These are phyloP conservation scores for Hanseniaspora gamundiae DNA, from an alignment of 1,139 yeast genomes.

Conservation along the genomic window DNA sequence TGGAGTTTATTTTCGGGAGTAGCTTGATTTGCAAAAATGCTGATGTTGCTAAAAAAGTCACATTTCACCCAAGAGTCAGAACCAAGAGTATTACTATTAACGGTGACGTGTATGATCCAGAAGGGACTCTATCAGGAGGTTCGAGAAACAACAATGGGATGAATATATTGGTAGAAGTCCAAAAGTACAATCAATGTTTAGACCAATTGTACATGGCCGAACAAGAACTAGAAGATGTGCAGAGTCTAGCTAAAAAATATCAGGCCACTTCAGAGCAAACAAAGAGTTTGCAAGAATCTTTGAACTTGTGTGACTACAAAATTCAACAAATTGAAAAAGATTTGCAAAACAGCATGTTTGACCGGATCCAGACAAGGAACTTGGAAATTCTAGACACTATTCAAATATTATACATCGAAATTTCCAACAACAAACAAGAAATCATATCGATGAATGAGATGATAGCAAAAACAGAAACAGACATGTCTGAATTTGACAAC, in stretches of 20 bases:
- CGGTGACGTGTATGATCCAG: conserved; percentile 93
- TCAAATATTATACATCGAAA: conserved; percentile 29
- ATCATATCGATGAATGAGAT: conserved; percentile 29
- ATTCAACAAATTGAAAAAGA: conserved; percentile 49
- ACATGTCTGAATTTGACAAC: conserved; percentile 67
- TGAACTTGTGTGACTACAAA: conserved; percentile 59
- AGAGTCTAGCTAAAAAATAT: conserved; percentile 34
- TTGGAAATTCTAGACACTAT: conserved; percentile 41
- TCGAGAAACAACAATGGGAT: conserved; percentile 44
- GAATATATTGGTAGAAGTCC: conserved; percentile 54
- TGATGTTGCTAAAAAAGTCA: conserved; percentile 73
- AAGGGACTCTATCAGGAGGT: conserved; percentile 95
- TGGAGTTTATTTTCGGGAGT: conserved; percentile 85
- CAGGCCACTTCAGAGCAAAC: conserved; percentile 40
- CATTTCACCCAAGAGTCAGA: conserved; percentile 73
- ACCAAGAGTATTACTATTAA: conserved; percentile 84
- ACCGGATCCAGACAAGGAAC: conserved; percentile 36
- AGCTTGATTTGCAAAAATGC: conserved; percentile 81
- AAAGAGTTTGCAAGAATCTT: conserved; percentile 47
- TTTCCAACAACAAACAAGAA: conserved; percentile 27
- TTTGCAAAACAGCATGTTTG: conserved; percentile 47
- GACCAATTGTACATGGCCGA: conserved; percentile 30
- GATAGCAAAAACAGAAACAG: conserved; percentile 51
- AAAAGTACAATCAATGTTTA: conserved; percentile 47
- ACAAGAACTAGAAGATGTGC: conserved; percentile 31